Evolutionary conservation across 1,139 yeast species (phyloP), one percentile per base, ranked within the genome.

Genomic region (Eremothecium coryli): DNA sequence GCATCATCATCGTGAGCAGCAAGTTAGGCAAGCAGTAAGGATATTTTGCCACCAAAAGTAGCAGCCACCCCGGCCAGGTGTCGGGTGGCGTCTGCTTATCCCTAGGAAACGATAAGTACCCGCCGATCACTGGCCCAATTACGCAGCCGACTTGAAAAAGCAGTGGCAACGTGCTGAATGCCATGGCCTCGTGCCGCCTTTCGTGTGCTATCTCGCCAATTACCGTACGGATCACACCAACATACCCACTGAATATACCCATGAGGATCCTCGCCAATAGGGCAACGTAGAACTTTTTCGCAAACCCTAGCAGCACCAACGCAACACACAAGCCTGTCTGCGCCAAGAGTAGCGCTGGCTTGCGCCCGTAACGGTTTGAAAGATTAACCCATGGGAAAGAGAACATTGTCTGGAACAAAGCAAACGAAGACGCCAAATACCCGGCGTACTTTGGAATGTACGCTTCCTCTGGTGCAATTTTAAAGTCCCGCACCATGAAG

Each of bases 401-500:
- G 5, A 13, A 22, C 4, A 22, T 13, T 5, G 12, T 13, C 24
- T 22, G 24, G 24, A 11, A 22, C 24, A 22, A 13, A 3, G 24
- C 24, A 22, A 22, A 22, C 12, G 5, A 11, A 22, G 24, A 22
- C 13, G 13, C 24, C 3, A 22, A 13, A 11, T 13, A 22, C 3
- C 24, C 24, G 3, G 24, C n/a, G 12, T 22, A 22, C 13, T 11
- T 5, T 3, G 24, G 13, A 5, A 22, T 68, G 21, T 71, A 70
- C 8, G 70, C 66, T 38, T 73, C 71, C 14, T 66, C 66, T 21
- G 66, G 63, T 2, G 73, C 68, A 18, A 73, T 61, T 4, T 70
- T 66, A 44, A 74, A 73, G 41, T 71, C 74, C 46, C 72, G 57
- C 22, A 76, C 73, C 77, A 76, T 72, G 53, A 73, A 76, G 51